Conservation (phyloP, 805 yeast genomes). For the Wickerhamiella siamensis region DNA sequence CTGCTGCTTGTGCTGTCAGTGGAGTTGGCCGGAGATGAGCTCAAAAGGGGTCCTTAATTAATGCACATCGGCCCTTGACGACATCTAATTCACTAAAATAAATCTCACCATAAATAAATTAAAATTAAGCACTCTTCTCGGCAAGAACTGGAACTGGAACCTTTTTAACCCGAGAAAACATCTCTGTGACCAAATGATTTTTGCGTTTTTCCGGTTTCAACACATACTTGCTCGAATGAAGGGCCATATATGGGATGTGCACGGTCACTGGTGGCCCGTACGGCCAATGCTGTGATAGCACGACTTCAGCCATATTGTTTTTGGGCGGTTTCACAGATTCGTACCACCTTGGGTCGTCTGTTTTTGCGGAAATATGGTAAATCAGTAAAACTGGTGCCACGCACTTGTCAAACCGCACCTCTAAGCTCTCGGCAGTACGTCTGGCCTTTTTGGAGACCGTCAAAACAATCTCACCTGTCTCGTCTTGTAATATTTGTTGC, state of each 20-base stretch:
- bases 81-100: too few relatives aligned
- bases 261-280: background rate
- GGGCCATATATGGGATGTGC: background rate
- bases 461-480: background rate
- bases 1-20: constrained; percentile 24
- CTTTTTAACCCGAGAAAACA: too few relatives aligned
- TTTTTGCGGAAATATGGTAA: background rate
- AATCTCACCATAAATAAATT: too few relatives aligned
- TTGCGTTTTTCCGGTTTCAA: background rate
- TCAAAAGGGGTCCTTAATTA: too few relatives aligned
- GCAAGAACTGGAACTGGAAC: too few relatives aligned
- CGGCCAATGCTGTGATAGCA: background rate
- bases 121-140: too few relatives aligned
- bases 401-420: background rate
- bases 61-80: too few relatives aligned
- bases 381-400: background rate
- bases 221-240: background rate
- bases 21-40: constrained; percentile 6
- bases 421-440: background rate
- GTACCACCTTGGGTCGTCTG: constrained; percentile 5
- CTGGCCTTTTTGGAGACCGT: background rate
- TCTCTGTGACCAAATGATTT: background rate
- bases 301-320: background rate
- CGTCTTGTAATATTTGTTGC: background rate
- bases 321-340: background rate